Evolutionary conservation across 2,329 filamentous ascomycete genomes (phyloP).

Genomic region (Leptoxyphium fumago): DNA sequence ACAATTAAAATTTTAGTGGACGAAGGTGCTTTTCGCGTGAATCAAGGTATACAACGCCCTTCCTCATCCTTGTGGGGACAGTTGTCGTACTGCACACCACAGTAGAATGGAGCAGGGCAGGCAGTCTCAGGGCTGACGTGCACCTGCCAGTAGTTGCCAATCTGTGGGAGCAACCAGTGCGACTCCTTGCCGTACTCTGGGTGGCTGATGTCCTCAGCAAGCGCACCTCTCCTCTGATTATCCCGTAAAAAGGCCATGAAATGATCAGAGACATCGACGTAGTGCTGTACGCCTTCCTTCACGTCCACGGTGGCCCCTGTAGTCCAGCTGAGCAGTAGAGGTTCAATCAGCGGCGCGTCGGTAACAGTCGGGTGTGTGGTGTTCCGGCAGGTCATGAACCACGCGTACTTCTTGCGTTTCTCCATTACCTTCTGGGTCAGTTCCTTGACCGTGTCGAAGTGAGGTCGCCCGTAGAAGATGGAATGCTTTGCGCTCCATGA

Average conservation of each 20-base stretch:
- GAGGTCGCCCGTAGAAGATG: conserved; percentile 47
- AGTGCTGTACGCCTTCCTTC: conserved; percentile 42
- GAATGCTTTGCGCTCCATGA: conserved; percentile 46
- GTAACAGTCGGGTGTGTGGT: conserved; percentile 47
- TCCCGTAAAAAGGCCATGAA: conserved; percentile 38
- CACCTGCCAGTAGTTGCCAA: conserved; percentile 28
- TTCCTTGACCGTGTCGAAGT: conserved; percentile 48
- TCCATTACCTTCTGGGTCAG: conserved; percentile 35
- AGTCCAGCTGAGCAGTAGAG: conserved; percentile 43
- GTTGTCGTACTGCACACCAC: conserved; percentile 8
- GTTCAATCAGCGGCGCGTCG: conserved; percentile 51
- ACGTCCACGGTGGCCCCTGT: conserved; percentile 47
- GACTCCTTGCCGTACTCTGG: conserved; percentile 18
- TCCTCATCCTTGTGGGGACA: conserved; percentile 9
- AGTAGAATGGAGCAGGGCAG: conserved; percentile 8
- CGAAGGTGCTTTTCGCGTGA: neutral
- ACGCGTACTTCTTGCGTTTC: conserved; percentile 25
- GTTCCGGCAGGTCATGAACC: conserved; percentile 29
- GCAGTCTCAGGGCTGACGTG: conserved; percentile 23
- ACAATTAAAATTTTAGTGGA: neutral
- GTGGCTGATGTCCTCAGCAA: conserved; percentile 35
- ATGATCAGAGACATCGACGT: conserved; percentile 43
- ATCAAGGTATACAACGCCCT: conserved; percentile 1
- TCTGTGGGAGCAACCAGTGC: conserved; percentile 7
- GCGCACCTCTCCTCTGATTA: conserved; percentile 31